Evolutionary conservation across 768 basidiomycete genomes (phyloP).

Genomic region (Lentinula guzmanii): DNA sequence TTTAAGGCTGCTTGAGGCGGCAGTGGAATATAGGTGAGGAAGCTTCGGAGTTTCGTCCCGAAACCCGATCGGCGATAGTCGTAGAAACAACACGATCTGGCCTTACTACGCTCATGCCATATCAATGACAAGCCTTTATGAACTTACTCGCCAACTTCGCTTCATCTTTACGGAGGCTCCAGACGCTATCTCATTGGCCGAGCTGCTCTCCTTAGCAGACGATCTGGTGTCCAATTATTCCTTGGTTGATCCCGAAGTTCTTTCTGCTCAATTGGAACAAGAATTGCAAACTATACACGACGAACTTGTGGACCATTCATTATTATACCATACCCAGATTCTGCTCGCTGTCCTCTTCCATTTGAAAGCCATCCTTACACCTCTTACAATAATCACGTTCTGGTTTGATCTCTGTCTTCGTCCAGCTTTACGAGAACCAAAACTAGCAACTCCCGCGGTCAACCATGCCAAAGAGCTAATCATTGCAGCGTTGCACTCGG

Average conservation of each 20-base stretch:
- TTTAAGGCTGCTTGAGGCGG: background rate
- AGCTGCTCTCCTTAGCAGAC: slow-evolving; percentile 46
- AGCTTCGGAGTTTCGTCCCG: background rate
- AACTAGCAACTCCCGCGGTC: slow-evolving; percentile 49
- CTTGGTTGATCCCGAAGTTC: slow-evolving; percentile 36
- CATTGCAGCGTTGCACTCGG: slow-evolving; percentile 50
- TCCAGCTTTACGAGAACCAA: slow-evolving; percentile 71
- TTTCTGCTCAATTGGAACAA: slow-evolving; percentile 52
- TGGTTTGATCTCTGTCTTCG: slow-evolving; percentile 83
- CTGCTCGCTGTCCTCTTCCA: slow-evolving; percentile 64
- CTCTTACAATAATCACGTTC: slow-evolving; percentile 61
- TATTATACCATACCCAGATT: slow-evolving; percentile 54
- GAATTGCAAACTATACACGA: slow-evolving; percentile 60
- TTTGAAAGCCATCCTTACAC: slow-evolving; percentile 53
- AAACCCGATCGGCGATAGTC: background rate
- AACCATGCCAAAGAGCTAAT: slow-evolving; percentile 71
- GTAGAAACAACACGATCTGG: too few species aligned
- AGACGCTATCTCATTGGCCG: slow-evolving; percentile 44
- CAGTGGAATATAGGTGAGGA: background rate
- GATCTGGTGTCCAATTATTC: slow-evolving; percentile 50
- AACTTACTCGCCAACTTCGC: slow-evolving; percentile 48
- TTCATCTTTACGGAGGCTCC: slow-evolving; percentile 47
- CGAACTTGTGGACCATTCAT: slow-evolving; percentile 59
- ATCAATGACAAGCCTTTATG: slow-evolving; percentile 18
- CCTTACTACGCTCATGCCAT: background rate